Evolutionary conservation across 2,329 filamentous ascomycete species (phyloP), one percentile per base, ranked within the genome.

Genomic region (Volutella citrinella): DNA sequence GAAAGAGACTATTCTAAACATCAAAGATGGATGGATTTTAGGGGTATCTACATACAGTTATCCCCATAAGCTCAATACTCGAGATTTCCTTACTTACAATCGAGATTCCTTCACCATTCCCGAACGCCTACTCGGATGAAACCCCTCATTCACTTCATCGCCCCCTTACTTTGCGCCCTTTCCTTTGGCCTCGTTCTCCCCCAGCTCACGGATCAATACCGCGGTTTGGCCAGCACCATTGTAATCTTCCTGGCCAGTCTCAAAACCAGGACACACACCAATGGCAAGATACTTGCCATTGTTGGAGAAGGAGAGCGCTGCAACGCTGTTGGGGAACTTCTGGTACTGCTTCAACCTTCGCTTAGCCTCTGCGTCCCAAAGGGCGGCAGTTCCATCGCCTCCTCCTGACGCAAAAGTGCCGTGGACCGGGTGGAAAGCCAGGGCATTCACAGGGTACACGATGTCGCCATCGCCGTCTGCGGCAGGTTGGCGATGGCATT

Each of bases 291-390:
- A 84, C 49, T 76, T 84, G 7, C 90, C 90, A 51, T 93, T 82
- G 3, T 67, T 69, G 23, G 82, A 88, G 59, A 95, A 96, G 2
- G 78, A 77, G 41, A 95, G 65, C 0, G 84, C 82, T 9, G 86
- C 82, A 7, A 96, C 79, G 53, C 82, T 88, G 26, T 88, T 80
- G 12, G 82, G 75, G 38, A 90, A 88, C 55, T 86, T 85, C 53
- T 89, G 87, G 61, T 95, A 95, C 58, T 94, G 87, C 56, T 87
- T 78, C 61, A 96, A 86, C 59, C 90, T 78, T 53, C 89, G 76
- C 78, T 95, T 96, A 36, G 87, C 86, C 51, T 89, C 82, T 9
- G 86, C 89, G 59, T 96, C 90, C 90, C 90, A 96, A 26, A 96
- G 66, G 6, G 87, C 87, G n/a, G 95, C 88, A 8, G 90, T 86